Conservation (phyloP, 768 basidiomycete species). For the Tulasnella sp. region DNA sequence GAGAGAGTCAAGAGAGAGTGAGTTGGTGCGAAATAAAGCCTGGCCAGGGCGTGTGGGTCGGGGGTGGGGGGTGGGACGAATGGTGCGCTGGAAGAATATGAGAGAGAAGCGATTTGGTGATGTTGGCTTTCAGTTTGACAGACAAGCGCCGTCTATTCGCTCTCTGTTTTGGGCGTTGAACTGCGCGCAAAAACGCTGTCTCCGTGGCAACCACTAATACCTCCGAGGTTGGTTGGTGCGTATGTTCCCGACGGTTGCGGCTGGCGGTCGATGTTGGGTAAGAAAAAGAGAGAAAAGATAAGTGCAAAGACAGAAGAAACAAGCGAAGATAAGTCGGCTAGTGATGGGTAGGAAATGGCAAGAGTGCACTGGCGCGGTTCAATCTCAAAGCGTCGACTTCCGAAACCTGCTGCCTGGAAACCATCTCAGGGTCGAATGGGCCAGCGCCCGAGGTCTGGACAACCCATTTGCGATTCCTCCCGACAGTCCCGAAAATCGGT, state of each 20-base stretch:
- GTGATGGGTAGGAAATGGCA: neutral
- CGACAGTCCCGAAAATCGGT: neutral
- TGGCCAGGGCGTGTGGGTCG: neutral
- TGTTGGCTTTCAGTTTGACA: constrained; percentile 2
- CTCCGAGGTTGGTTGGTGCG: neutral
- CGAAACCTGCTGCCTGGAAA: neutral
- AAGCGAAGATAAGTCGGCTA: neutral
- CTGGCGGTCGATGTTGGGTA: too few relatives aligned
- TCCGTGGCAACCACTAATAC: neutral
- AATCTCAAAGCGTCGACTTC: neutral
- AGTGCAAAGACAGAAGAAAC: neutral
- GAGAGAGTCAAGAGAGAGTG: neutral
- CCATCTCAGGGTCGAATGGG: neutral
- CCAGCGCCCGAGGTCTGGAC: neutral
- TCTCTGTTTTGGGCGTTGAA: neutral
- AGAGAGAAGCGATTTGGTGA: neutral
- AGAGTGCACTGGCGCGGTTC: neutral
- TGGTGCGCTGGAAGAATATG: neutral
- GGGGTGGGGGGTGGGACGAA: neutral
- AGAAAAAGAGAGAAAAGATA: too few relatives aligned
- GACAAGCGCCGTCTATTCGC: neutral
- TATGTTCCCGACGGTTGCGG: neutral
- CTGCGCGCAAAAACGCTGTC: constrained; percentile 16
- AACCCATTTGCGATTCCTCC: neutral
- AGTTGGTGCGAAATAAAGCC: neutral